A percentile compares a stretch with the other conserved stretches of the same genome.
These are phyloP conservation scores for Naumovozyma dairenensis DNA, from an alignment of 805 yeast genomes.

Conservation along the genomic window DNA sequence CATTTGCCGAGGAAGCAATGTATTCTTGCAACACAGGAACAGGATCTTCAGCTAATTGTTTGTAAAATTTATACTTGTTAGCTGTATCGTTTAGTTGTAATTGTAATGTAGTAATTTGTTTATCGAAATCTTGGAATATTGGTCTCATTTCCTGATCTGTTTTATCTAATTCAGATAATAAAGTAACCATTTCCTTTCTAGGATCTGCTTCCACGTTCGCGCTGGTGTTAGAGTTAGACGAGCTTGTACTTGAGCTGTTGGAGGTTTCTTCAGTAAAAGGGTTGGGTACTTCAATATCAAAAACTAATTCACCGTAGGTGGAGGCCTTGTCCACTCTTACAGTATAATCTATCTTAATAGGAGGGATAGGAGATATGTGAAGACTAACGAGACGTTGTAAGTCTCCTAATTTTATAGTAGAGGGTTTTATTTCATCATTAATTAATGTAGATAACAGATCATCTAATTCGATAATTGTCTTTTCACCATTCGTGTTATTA, in stretches of 20 bases:
- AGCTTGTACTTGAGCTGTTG: slow-evolving; percentile 14
- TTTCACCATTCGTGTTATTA: slow-evolving; percentile 36
- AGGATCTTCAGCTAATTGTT: slow-evolving; percentile 67
- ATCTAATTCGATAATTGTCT: slow-evolving; percentile 44
- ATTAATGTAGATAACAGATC: slow-evolving; percentile 36
- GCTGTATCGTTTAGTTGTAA: slow-evolving; percentile 44
- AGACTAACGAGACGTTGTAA: slow-evolving; percentile 29
- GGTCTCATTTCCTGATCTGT: slow-evolving; percentile 29
- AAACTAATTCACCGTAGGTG: slow-evolving; percentile 68
- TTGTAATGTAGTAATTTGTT: slow-evolving; percentile 33
- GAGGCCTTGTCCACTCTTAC: slow-evolving; percentile 68
- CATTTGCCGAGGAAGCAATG: slow-evolving; percentile 71
- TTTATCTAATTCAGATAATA: slow-evolving; percentile 23
- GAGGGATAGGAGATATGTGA: slow-evolving; percentile 70
- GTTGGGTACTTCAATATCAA: slow-evolving; percentile 61
- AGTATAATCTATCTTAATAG: slow-evolving; percentile 66
- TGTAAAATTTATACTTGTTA: slow-evolving; percentile 70
- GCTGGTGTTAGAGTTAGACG: no score
- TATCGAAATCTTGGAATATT: slow-evolving; percentile 35
- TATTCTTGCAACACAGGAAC: slow-evolving; percentile 63
- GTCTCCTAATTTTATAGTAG: slow-evolving; percentile 42
- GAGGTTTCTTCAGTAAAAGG: slow-evolving; percentile 1
- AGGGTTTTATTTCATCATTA: slow-evolving; percentile 9
- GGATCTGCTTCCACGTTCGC: slow-evolving; percentile 21
- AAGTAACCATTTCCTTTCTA: slow-evolving; percentile 24